These are phyloP conservation scores for Sporobolomyces roseus DNA, from an alignment of 768 basidiomycete genomes.

Conservation along the genomic window DNA sequence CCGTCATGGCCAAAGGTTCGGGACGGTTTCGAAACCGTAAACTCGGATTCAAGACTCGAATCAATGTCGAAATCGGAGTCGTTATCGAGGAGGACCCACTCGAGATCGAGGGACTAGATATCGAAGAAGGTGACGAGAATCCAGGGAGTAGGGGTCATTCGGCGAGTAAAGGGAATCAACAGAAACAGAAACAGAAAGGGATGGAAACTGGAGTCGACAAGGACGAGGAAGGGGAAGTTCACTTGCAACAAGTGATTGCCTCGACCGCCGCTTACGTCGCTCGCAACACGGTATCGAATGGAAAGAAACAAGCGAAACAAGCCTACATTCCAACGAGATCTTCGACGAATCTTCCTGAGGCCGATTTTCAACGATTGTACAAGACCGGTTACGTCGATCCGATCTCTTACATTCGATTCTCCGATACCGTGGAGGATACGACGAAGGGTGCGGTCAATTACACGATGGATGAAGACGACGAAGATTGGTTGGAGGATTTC, in stretches of 20 bases:
- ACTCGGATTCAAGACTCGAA: conserved; percentile 46
- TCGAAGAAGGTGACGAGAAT: conserved; percentile 24
- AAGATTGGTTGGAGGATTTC: conserved; percentile 88
- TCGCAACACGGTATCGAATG: conserved; percentile 19
- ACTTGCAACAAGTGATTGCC: conserved; percentile 52
- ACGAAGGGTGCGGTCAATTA: conserved; percentile 71
- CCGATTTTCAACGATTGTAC: conserved; percentile 70
- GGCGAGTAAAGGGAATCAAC: not conserved
- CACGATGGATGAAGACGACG: conserved; percentile 92
- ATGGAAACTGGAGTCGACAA: conserved; percentile 47
- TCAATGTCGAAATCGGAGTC: conserved; percentile 43
- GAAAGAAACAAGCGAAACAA: conserved; percentile 51
- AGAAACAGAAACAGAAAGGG: conserved; percentile 22
- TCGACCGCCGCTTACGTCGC: conserved; percentile 49
- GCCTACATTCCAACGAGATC: conserved; percentile 91
- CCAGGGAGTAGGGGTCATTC: not conserved
- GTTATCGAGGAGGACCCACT: conserved; percentile 39
- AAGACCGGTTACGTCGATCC: conserved; percentile 71
- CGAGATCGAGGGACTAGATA: conserved; percentile 28
- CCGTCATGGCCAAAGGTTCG: conserved; percentile 39
- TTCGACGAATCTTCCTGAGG: conserved; percentile 65
- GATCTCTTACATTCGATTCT: conserved; percentile 69
- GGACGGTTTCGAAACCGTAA: conserved; percentile 46
- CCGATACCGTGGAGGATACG: conserved; percentile 70
- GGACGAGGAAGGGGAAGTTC: conserved; percentile 50